Conservation (phyloP, 768 basidiomycete species). For the Xerocomus potaroensis region DNA sequence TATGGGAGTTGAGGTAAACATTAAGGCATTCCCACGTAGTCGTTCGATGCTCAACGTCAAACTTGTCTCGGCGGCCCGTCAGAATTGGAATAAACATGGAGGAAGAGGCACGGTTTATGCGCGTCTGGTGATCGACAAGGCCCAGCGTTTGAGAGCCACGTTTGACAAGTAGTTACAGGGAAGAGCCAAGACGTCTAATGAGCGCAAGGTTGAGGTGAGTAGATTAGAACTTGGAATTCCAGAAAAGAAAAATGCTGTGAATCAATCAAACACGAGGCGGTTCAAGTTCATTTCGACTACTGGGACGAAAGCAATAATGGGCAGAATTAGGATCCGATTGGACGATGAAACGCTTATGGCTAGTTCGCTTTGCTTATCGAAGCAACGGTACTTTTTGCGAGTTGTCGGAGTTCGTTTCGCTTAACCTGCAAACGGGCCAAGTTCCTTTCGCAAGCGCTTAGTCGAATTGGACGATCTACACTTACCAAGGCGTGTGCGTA, state of each 20-base stretch:
- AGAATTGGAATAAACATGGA: neutral
- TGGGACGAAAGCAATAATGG: constrained; percentile 2
- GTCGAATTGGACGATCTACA: no score
- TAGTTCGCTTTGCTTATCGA: neutral
- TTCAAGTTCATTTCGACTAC: constrained; percentile 13
- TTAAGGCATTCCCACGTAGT: neutral
- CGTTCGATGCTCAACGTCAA: no score
- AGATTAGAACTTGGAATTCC: neutral
- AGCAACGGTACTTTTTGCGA: neutral
- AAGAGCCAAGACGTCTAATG: neutral
- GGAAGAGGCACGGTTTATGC: neutral
- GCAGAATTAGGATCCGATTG: constrained; percentile 5
- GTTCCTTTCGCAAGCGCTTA: no score
- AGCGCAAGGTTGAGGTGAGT: neutral
- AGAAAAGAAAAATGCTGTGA: neutral
- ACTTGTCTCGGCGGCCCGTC: neutral
- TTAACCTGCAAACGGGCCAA: neutral
- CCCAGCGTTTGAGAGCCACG: neutral
- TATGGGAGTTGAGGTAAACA: neutral
- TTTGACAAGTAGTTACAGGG: neutral
- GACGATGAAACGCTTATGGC: neutral
- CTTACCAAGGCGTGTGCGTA: no score
- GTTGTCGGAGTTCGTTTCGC: constrained; percentile 2
- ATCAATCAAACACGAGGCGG: constrained; percentile 23
- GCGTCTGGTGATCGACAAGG: neutral